These are phyloP conservation scores for Canna indica DNA, from an alignment of 176 grass and related monocot species.

Conservation along the genomic window DNA sequence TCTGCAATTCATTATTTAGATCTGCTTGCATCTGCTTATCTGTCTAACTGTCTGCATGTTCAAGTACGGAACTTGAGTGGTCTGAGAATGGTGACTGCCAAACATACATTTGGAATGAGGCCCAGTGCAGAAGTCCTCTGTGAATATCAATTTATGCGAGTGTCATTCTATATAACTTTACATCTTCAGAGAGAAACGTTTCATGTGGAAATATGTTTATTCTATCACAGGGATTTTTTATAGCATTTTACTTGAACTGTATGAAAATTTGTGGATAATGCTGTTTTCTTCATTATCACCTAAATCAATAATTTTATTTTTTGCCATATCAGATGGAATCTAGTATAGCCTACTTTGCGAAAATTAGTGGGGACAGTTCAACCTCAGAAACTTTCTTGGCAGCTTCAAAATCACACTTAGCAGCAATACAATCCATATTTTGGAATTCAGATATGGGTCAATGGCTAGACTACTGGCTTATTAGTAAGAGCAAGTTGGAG, in stretches of 20 bases:
- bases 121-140: no score
- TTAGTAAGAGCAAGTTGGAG: conserved; percentile 32
- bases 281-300: not conserved
- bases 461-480: conserved; percentile 87
- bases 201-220: not conserved
- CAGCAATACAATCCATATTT: conserved; percentile 58
- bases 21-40: no score
- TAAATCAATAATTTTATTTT: conserved; percentile 14
- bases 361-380: conserved; percentile 44
- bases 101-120: no score
- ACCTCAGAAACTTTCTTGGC: conserved; percentile 38
- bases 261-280: conserved; percentile 11
- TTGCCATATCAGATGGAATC: conserved; percentile 49
- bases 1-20: no score
- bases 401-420: conserved; percentile 43
- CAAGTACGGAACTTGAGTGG: no score
- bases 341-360: conserved; percentile 58
- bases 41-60: no score
- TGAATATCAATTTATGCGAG: no score
- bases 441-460: conserved; percentile 77
- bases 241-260: not conserved
- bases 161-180: no score
- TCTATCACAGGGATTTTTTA: not conserved
- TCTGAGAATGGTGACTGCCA: no score
- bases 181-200: not conserved